Evolutionary conservation across 2,329 filamentous ascomycete species (phyloP), one percentile per base, ranked within the genome.

Genomic region (Emericellopsis atlantica): DNA sequence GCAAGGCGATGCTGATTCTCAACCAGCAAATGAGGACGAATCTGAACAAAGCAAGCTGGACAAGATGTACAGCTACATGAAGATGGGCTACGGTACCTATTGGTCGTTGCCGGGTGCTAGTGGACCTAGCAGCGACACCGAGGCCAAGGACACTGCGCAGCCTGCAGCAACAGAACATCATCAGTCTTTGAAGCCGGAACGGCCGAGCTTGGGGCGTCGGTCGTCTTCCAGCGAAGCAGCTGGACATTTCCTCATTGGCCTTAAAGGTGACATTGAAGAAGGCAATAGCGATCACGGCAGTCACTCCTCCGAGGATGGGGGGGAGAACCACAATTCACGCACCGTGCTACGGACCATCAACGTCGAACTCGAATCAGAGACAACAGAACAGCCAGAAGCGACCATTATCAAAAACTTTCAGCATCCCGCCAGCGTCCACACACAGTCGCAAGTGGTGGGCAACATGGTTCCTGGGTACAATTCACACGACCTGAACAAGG

Each of bases 41-140:
- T 46, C 50, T 6, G 61, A 64, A 4, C 59, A 59, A 23, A 59
- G 62, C 8, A 63, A 63, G 16, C 57, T 75, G 45, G 69, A 74
- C 49, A 76, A 67, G 42, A 66, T 80, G 49, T 70, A 80, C 52
- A 73, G 70, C 47, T 82, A 78, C 50, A 65, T 85, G 40, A 84
- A 79, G 51, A 59, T 81, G 39, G 77, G 77, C 5, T 81, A 81
- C 48, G 77, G 77, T 23, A 79, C 74, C n/a, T 77, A 79, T 48
- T 81, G 77, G 77, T 67, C 69, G 12, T 52, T 78, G 2, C 54
- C 56, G 14, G 54, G 42, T 5, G 15, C 12, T 16, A 31, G 58
- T 12, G 44, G 43, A 21, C 43, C 50, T 26, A 42, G 42, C n/a
- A 42, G 50, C 24, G 43, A 48, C 38, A 32, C 44, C 32, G 14